Evolutionary conservation across 805 yeast species (phyloP), one percentile per base, ranked within the genome.

Genomic region (Cephaloascus fragrans): DNA sequence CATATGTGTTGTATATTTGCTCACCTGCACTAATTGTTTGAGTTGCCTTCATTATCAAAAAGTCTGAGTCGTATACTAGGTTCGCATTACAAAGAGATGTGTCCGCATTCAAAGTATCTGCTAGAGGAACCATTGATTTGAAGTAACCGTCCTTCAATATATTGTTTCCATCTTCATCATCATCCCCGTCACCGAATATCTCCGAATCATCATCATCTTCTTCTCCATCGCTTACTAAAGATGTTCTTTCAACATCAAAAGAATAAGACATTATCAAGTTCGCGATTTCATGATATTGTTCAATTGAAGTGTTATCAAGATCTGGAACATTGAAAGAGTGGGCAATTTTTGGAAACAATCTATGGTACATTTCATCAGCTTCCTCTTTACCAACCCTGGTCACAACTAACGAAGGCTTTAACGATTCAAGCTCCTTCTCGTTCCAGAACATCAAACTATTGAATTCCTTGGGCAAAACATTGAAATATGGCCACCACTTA

Each of bases 121-220:
- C 97, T 35, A 88, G 62, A 0, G 97, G 96, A 3, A 89, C 87
- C 95, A 93, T 82, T 1, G 94, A 81, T 54, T 89, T 89, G 46
- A 71, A 62, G 42, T 65, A 74, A 3, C 67, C 50, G 37, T 62
- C 68, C 9, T 43, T 12, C 19, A 33, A 16, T 8, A n/a, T 8
- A 18, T 33, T 33, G 9, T 9, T n/a, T 12, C 9, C 16, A 15
- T 12, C 37, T n/a, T 35, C 35, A 4, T 33, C 33, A 2, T 43
- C 47, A 5, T 41, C 47, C 4, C 41, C 55, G 0, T 48, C 48
- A 18, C 41, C 48, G 5, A 8, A 45, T 45, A 3, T 45, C 52
- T n/a, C 45, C 12, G 46, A 55, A 17, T 45, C 51, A 4, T 47
- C 49, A 2, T 50, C 57, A 6, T 49, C 56, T 1, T 49, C 57